A percentile compares a stretch with the other conserved stretches of the same genome.
phyloP scores from a whole-genome alignment of 331 rosid species.

The Phaseolus coccineus region DNA sequence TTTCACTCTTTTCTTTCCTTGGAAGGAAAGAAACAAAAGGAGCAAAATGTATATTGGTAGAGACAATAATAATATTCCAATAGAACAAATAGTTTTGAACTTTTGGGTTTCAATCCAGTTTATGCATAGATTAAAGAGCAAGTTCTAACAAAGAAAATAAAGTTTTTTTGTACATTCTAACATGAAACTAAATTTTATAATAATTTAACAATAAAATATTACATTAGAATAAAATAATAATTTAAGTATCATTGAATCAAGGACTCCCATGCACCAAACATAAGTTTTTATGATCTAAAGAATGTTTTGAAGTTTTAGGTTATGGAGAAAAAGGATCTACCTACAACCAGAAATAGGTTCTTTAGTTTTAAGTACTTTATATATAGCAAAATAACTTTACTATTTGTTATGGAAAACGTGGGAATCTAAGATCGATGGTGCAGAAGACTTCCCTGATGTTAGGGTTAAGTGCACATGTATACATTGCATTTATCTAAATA shows the following conservation, averaged over 20 bases:
- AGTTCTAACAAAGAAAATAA: neutral
- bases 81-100: neutral
- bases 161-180: too few relatives aligned
- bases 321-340: neutral
- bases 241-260: neutral
- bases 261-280: neutral
- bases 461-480: too few relatives aligned
- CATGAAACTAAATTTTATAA: too few relatives aligned
- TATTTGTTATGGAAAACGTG: too few relatives aligned
- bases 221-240: too few relatives aligned
- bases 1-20: neutral
- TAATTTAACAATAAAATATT: too few relatives aligned
- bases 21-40: neutral
- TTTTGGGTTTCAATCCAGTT: neutral
- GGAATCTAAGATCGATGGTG: too few relatives aligned
- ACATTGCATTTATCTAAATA: too few relatives aligned
- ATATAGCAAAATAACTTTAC: too few relatives aligned
- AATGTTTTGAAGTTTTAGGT: neutral
- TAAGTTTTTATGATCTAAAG: neutral
- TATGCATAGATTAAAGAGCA: neutral
- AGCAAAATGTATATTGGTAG: constrained; percentile 28
- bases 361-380: neutral
- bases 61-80: constrained; percentile 10
- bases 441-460: too few relatives aligned
- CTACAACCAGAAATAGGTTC: neutral